phyloP scores from a whole-genome alignment of 1,284 basidiomycete species.

The Neonothopanus nambi region DNA sequence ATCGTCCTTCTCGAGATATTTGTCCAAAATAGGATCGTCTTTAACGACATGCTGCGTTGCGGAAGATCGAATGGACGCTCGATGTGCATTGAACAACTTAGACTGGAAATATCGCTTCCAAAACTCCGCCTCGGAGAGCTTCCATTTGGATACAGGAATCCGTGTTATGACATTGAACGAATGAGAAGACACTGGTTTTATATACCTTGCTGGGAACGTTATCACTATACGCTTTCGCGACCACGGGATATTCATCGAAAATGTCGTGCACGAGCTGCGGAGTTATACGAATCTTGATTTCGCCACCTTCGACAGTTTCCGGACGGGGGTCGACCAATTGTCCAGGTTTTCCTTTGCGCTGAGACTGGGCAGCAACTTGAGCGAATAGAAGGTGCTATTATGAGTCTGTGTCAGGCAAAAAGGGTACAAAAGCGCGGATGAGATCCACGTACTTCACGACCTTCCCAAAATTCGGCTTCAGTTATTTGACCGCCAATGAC shows the following conservation, averaged over 20 bases:
- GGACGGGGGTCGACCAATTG: constrained; percentile 90
- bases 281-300: constrained; percentile 90
- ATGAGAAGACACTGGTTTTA: constrained; percentile 5
- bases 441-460: constrained; percentile 68
- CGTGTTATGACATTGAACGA: constrained; percentile 12
- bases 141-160: constrained; percentile 13
- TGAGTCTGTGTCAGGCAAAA: constrained; percentile 5
- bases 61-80: constrained; percentile 88
- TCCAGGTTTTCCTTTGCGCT: constrained; percentile 82
- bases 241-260: constrained; percentile 97
- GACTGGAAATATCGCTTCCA: constrained; percentile 98
- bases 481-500: constrained; percentile 84
- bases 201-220: constrained; percentile 85
- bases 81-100: constrained; percentile 91
- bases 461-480: constrained; percentile 95
- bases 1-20: constrained; percentile 92
- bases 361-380: constrained; percentile 69
- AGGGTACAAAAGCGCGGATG: not conserved
- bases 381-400: constrained; percentile 68
- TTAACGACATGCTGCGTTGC: constrained; percentile 84
- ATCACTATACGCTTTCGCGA: constrained; percentile 88
- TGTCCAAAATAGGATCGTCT: constrained; percentile 94
- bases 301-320: constrained; percentile 75
- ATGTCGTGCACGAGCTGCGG: constrained; percentile 93
- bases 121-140: constrained; percentile 90